Percentiles rank a stretch among this genome's conserved stretches.
These are phyloP conservation scores for Fusarium subglutinans DNA, from an alignment of 2,329 filamentous ascomycete species.

Conservation along the genomic window DNA sequence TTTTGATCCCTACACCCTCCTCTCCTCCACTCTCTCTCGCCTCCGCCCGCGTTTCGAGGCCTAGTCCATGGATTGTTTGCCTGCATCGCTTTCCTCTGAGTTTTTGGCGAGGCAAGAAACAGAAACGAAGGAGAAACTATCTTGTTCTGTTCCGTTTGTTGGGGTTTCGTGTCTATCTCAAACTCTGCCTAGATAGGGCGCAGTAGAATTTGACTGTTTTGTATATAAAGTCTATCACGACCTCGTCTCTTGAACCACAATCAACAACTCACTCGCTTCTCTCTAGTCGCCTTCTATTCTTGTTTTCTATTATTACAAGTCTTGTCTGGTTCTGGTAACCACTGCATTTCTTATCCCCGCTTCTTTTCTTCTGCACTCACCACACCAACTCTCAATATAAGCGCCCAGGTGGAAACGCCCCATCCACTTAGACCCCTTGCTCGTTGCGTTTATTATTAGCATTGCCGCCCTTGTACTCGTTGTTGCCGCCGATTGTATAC, in stretches of 20 bases:
- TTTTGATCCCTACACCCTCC: neutral
- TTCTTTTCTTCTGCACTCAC: constrained; percentile 30
- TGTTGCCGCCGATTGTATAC: constrained; percentile 36
- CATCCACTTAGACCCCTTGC: constrained; percentile 34
- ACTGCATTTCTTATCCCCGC: constrained; percentile 15
- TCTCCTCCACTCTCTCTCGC: neutral
- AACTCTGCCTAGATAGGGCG: constrained; percentile 15
- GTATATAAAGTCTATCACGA: constrained; percentile 28
- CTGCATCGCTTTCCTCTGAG: constrained; percentile 12
- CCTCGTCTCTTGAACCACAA: neutral
- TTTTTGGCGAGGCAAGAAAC: constrained; percentile 13
- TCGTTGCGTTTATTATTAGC: constrained; percentile 43
- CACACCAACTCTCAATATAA: constrained; percentile 35
- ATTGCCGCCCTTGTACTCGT: constrained; percentile 35
- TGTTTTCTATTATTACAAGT: neutral
- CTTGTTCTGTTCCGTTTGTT: neutral
- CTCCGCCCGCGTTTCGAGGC: constrained; percentile 26
- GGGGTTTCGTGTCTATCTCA: neutral
- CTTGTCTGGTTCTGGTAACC: neutral
- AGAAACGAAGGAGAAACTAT: constrained; percentile 4
- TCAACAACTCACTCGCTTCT: neutral
- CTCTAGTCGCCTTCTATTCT: neutral
- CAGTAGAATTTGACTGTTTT: constrained; percentile 5
- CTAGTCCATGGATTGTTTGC: constrained; percentile 14
- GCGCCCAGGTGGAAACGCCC: constrained; percentile 41